Evolutionary conservation across 768 basidiomycete species (phyloP).

Genomic region (Collybia nuda): DNA sequence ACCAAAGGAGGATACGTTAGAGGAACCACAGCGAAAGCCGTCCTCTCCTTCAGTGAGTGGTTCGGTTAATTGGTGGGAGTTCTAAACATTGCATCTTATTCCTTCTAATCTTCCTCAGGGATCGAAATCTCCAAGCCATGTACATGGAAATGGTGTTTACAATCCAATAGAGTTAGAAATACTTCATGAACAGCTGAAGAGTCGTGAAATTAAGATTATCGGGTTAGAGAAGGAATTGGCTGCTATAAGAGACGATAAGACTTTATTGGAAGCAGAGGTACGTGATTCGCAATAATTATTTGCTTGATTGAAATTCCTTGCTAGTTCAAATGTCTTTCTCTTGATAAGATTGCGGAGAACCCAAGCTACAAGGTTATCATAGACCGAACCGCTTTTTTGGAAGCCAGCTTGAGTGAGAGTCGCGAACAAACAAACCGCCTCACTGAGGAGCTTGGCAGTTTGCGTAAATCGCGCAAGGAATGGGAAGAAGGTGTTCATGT

Average conservation of each 20-base stretch:
- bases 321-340: conserved; percentile 41
- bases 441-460: conserved; percentile 41
- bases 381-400: conserved; percentile 50
- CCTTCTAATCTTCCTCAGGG: conserved; percentile 51
- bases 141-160: conserved; percentile 34
- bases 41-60: conserved; percentile 76
- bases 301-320: not conserved
- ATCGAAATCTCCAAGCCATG: conserved; percentile 23
- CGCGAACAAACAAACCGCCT: conserved; percentile 36
- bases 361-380: conserved; percentile 56
- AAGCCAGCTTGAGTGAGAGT: conserved; percentile 39
- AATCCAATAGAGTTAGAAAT: conserved; percentile 34
- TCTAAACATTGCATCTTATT: conserved; percentile 40
- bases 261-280: conserved; percentile 46
- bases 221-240: conserved; percentile 48
- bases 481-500: conserved; percentile 47
- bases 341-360: conserved; percentile 46
- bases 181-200: conserved; percentile 40
- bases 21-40: conserved; percentile 50
- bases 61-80: conserved; percentile 67
- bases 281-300: conserved; percentile 4
- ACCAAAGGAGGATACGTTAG: conserved; percentile 35
- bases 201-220: conserved; percentile 44
- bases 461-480: conserved; percentile 40
- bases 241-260: conserved; percentile 43